Evolutionary conservation across 148 eudicot species (phyloP).

Genomic region (Nyssa sinensis): DNA sequence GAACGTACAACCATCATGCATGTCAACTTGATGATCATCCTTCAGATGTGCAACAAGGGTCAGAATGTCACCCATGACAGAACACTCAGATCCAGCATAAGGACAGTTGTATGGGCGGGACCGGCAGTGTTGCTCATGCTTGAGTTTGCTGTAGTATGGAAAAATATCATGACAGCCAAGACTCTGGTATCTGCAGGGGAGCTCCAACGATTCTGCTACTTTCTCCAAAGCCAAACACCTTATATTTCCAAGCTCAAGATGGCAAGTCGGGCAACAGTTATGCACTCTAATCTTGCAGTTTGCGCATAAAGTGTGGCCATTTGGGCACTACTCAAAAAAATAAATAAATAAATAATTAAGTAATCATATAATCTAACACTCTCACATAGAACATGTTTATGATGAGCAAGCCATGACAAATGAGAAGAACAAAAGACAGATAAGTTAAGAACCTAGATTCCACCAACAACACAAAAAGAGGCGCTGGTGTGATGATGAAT

Average conservation of each 20-base stretch:
- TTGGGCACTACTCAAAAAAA: slow-evolving; percentile 41
- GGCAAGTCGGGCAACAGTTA: slow-evolving; percentile 55
- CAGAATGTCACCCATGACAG: slow-evolving; percentile 46
- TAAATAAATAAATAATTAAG: neutral
- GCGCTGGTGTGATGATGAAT: too few relatives aligned
- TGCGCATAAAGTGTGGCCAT: slow-evolving; percentile 59
- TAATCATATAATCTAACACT: too few relatives aligned
- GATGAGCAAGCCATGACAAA: neutral
- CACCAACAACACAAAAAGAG: too few relatives aligned
- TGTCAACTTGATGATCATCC: slow-evolving; percentile 57
- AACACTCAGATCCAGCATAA: slow-evolving; percentile 67
- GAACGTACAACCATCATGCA: slow-evolving; percentile 63
- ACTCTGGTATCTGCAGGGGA: slow-evolving; percentile 47
- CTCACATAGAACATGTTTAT: too few relatives aligned
- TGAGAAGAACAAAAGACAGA: too few relatives aligned
- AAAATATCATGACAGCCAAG: slow-evolving; percentile 51
- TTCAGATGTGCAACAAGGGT: slow-evolving; percentile 50
- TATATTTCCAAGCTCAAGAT: slow-evolving; percentile 49
- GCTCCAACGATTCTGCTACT: slow-evolving; percentile 55
- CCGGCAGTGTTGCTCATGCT: slow-evolving; percentile 51
- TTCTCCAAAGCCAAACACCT: slow-evolving; percentile 58
- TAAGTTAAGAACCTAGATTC: too few relatives aligned
- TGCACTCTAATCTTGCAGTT: slow-evolving; percentile 48
- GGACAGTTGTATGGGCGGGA: slow-evolving; percentile 58
- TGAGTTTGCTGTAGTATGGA: slow-evolving; percentile 47